These are phyloP conservation scores for Capronia americana DNA, from an alignment of 2,329 filamentous ascomycete genomes.

Conservation along the genomic window DNA sequence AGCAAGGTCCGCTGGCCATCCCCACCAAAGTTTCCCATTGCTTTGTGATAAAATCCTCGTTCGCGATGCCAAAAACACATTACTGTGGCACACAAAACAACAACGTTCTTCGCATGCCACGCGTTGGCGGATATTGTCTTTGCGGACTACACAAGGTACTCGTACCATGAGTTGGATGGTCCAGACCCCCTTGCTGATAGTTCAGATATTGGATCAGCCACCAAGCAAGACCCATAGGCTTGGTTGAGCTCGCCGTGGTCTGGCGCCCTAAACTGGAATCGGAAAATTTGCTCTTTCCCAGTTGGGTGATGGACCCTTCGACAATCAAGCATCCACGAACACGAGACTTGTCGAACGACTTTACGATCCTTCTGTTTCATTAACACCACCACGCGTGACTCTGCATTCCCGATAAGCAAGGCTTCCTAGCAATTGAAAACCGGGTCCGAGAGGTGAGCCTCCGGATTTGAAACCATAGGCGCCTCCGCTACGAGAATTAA, in stretches of 20 bases:
- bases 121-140: no score
- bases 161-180: background rate
- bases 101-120: background rate
- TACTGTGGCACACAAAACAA: background rate
- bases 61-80: background rate
- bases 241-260: background rate
- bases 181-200: background rate
- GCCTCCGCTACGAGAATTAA: background rate
- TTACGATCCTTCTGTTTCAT: background rate
- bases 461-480: background rate
- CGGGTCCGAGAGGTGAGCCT: background rate
- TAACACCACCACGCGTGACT: background rate
- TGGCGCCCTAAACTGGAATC: background rate
- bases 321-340: background rate
- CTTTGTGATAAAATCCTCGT: background rate
- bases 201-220: background rate
- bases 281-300: background rate
- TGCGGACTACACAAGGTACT: background rate
- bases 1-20: background rate
- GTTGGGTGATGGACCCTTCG: slow-evolving; percentile 5
- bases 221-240: background rate
- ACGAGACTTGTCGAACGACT: background rate
- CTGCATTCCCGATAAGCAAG: background rate
- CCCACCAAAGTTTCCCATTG: background rate
- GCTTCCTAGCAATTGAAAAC: background rate